Base-by-base conservation (phyloP, 352 stramenopile genomes). In the Globisporangium echinulatum region DNA sequence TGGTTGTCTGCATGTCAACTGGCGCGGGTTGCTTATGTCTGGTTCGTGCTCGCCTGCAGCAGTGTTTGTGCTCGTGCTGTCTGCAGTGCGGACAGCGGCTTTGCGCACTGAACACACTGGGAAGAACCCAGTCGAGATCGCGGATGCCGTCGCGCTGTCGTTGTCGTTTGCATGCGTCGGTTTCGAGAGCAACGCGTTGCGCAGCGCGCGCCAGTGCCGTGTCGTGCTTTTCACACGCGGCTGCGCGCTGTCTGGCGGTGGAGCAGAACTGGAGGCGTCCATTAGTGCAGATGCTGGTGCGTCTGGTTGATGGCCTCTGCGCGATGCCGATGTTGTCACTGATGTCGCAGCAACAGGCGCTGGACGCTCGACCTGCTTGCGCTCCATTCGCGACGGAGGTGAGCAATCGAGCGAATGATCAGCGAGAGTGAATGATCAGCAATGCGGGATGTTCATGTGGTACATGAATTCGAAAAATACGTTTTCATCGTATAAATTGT, bases 161-260 rank as follows among this genome's bases (percentile, higher is more conserved):
- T 56, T 33, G 25, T 33, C 38, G 55, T 70, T n/a, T 49, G 71
- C 48, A 38, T 13, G 37, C 37, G 38, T 10, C 36, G 69, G 62
- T 49, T 57, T 66, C n/a, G 65, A 65, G 15, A 86, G 49, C 39
- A 92, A 55, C 36, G 82, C 82, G 42, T 82, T 80, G 53, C 80
- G 79, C 60, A 92, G 68, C 49, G 85, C 77, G 9, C 69, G 78
- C 82, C 82, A 92, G 59, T 92, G 80, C 33, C 79, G 73, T 60
- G 55, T 73, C 10, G 71, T 88, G 47, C 71, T 85, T 46, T 75
- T 67, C 10, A 43, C 59, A 5, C 61, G 50, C 9, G 47, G 0
- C 3, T 50, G 46, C 4, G 39, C 9, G 0, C 39, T 5, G 9
- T 40, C 40, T 44, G 33, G 15, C 37, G 46, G 33, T 33, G 46